Percentiles rank a stretch among this genome's conserved stretches.
These are phyloP conservation scores for Aspergillus chevalieri DNA, from an alignment of 2,329 filamentous ascomycete species.

Conservation along the genomic window DNA sequence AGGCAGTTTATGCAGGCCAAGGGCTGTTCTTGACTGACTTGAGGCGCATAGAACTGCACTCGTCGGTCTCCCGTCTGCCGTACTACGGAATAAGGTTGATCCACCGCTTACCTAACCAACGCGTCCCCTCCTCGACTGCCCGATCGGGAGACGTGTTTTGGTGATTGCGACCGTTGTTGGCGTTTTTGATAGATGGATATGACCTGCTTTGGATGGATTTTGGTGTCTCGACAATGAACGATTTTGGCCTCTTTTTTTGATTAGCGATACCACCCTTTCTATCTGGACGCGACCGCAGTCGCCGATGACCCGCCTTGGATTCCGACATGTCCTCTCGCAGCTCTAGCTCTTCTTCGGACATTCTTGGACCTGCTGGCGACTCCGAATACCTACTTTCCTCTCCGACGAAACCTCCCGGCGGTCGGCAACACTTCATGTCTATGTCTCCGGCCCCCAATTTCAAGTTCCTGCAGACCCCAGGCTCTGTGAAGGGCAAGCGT, in stretches of 20 bases:
- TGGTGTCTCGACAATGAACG: too few relatives aligned
- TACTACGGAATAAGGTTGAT: constrained; percentile 5
- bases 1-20: background rate
- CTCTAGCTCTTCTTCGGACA: constrained; percentile 38
- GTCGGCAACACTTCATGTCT: constrained; percentile 36
- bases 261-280: too few relatives aligned
- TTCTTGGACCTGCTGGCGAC: constrained; percentile 38
- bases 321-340: constrained; percentile 30
- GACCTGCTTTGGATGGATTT: too few relatives aligned
- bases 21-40: background rate
- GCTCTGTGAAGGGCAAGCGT: constrained; percentile 20
- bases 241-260: too few relatives aligned
- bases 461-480: constrained; percentile 27
- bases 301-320: constrained; percentile 12
- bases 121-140: constrained; percentile 17
- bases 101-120: constrained; percentile 10
- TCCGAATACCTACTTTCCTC: constrained; percentile 39
- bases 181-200: background rate
- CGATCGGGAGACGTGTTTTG: constrained; percentile 35
- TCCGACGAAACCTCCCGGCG: constrained; percentile 32
- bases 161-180: background rate
- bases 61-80: background rate
- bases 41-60: constrained; percentile 1
- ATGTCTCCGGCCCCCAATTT: constrained; percentile 21
- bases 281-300: constrained; percentile 2